Evolutionary conservation across 2,329 filamentous ascomycete genomes (phyloP), one percentile per base, ranked within the genome.

Genomic region (Onygenales sp.): DNA sequence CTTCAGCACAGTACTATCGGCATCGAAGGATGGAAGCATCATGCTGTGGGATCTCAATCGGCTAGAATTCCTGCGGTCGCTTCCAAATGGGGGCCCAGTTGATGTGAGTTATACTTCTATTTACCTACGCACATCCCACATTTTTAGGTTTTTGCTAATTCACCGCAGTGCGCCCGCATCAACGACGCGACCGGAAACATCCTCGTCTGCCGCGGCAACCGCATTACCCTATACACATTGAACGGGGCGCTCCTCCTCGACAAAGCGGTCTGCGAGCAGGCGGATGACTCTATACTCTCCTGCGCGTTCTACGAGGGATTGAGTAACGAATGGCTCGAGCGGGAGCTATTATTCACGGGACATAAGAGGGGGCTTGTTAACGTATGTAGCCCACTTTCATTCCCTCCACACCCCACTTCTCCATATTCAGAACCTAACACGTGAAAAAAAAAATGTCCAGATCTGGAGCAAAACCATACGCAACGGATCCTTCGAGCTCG

Each of bases 11-110:
- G 82, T 98, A 51, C 78, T 97, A 2, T 94, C 90, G 1, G 86
- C 87, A 1, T 91, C 87, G 0, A 79, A 79, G 0, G 89, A 95
- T 63, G 91, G 91, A 0, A 84, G 88, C 41, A 84, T 91, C 9
- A 84, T 95, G 63, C 76, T 97, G 3, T 98, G 93, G 93, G 93
- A 97, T 67, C 78, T 98, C 3, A 98, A 97, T 68, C 83, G 89
- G 13, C 81, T 90, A 10, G 87, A 89, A 51, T 95, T 95, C 63
- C 84, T 97, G 5, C 82, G 89, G 44, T 86, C 83, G 68, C 75
- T 92, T 21, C 83, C 83, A 0, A 68, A 77, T 13, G 75, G 76
- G 2, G 77, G 80, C 4, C 70, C 76, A 5, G 71, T 77, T 2
- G 70, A 75, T 62, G 74, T 75, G 63, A 64, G 66, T 51, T 43